Percentiles rank a stretch among this genome's conserved stretches.
Evolutionary conservation across 192 early-diverging fungal species (phyloP).

Genomic region (Rhizophagus sp.): DNA sequence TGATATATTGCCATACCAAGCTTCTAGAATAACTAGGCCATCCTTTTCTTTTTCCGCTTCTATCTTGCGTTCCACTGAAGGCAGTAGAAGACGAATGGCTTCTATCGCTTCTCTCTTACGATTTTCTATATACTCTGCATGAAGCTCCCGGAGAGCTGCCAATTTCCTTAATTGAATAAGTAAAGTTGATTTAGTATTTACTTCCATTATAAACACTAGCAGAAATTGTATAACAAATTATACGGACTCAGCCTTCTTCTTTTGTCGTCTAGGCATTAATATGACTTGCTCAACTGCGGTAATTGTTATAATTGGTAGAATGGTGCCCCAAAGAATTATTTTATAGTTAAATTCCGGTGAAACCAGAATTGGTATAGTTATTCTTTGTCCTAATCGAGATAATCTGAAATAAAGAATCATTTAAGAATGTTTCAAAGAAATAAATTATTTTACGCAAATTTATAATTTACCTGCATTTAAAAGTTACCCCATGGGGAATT

Average conservation of each 20-base stretch:
- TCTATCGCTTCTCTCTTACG: conserved; percentile 80
- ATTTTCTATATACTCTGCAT: conserved; percentile 58
- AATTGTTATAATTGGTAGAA: conserved; percentile 55
- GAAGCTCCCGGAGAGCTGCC: conserved; percentile 59
- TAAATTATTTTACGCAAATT: neutral
- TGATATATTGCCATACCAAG: conserved; percentile 83
- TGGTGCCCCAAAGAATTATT: conserved; percentile 53
- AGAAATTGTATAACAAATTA: conserved; percentile 7
- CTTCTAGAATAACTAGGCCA: conserved; percentile 82
- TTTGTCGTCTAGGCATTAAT: conserved; percentile 61
- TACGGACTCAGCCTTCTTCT: conserved; percentile 46
- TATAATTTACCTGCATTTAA: conserved; percentile 51
- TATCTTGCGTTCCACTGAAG: conserved; percentile 65
- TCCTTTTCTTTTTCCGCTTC: conserved; percentile 67
- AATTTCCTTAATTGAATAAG: conserved; percentile 44
- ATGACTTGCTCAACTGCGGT: conserved; percentile 58
- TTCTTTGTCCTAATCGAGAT: conserved; percentile 65
- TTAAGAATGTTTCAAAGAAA: neutral
- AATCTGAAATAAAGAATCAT: conserved; percentile 40
- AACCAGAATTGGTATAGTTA: conserved; percentile 66
- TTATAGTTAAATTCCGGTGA: conserved; percentile 56
- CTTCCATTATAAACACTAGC: neutral
- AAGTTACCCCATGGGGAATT: conserved; percentile 57
- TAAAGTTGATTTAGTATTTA: conserved; percentile 14
- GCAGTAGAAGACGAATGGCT: conserved; percentile 70